A percentile compares a stretch with the other conserved stretches of the same genome.
Conservation (phyloP, 1,284 basidiomycete species). For the Bjerkandera adusta region DNA sequence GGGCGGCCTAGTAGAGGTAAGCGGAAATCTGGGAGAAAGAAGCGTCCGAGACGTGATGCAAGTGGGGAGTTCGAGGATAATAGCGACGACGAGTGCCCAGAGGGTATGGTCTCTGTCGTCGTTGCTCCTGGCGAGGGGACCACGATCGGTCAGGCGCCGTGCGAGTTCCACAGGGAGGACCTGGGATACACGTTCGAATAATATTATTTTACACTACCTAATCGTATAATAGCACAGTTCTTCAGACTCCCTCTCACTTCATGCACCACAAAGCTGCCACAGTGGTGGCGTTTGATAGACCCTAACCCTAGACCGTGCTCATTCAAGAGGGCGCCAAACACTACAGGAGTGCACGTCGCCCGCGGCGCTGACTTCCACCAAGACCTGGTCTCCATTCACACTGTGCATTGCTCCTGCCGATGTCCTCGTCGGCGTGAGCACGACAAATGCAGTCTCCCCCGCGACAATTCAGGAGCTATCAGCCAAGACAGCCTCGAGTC, state of each 20-base stretch:
- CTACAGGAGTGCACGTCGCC: too few species aligned
- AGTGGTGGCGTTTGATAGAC: too few species aligned
- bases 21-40: neutral
- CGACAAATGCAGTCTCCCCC: too few species aligned
- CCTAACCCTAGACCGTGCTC: too few species aligned
- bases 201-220: neutral
- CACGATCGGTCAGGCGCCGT: conserved; percentile 64
- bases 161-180: conserved; percentile 57
- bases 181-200: conserved; percentile 14
- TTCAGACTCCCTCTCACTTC: neutral
- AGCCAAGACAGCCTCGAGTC: neutral
- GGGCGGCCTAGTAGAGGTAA: neutral
- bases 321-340: too few species aligned
- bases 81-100: conserved; percentile 9
- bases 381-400: too few species aligned
- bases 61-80: conserved; percentile 1
- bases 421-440: too few species aligned
- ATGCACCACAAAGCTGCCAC: too few species aligned
- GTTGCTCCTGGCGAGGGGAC: conserved; percentile 65
- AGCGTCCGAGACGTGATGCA: neutral
- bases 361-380: too few species aligned
- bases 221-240: neutral
- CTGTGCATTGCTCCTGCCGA: too few species aligned
- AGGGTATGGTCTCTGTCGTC: conserved; percentile 34
- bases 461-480: too few species aligned